Base-by-base conservation (phyloP, 208 protist genomes). In the Crithidia bombi region DNA sequence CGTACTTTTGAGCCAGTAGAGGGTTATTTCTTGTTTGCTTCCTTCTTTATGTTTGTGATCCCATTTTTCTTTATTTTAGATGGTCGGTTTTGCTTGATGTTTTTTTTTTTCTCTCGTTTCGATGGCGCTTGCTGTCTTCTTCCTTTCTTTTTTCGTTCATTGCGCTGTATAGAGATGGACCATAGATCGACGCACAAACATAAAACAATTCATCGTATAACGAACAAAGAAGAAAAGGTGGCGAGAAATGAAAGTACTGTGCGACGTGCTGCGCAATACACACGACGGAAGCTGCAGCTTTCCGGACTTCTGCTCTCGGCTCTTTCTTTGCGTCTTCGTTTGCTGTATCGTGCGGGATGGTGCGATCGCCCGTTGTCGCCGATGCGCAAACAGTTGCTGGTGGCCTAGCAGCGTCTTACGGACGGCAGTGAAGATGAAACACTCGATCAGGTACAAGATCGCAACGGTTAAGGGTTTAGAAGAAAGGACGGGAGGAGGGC, bases 1-100 rank as follows among this genome's bases (percentile, higher is more conserved):
- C 82, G 30, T 88, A 88, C 72, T 88, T 88, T 69, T 88, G 77
- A 54, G 5, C 7, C 17, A 7, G 12, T 15, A 11, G 15, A 36
- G 9, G 49, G 10, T 33, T 7, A 33, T 30, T 52, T 52, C 6
- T 52, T 25, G 17, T n/a, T 25, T 52, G 19, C n/a, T 28, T 9
- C n/a, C 9, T n/a, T 47, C 21, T 3, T 23, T 3, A 19, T n/a
- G 46, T 54, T 36, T 2, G 4, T 55, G 32, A 17, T 3, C 23
- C 19, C 28, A 23, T 26, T 23, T 36, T 36, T 59, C 38, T 35
- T 46, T 69, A 38, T 56, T 57, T 55, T 52, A 54, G 12, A 38
- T 61, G 28, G 26, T 39, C 2, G 6, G 46, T 14, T 49, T 50
- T 14, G 2, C 2, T 33, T 46, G 2, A n/a, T 62, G 35, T 62